phyloP scores from a whole-genome alignment of 2,329 filamentous ascomycete species.

The Reticulascus tulasneorum region DNA sequence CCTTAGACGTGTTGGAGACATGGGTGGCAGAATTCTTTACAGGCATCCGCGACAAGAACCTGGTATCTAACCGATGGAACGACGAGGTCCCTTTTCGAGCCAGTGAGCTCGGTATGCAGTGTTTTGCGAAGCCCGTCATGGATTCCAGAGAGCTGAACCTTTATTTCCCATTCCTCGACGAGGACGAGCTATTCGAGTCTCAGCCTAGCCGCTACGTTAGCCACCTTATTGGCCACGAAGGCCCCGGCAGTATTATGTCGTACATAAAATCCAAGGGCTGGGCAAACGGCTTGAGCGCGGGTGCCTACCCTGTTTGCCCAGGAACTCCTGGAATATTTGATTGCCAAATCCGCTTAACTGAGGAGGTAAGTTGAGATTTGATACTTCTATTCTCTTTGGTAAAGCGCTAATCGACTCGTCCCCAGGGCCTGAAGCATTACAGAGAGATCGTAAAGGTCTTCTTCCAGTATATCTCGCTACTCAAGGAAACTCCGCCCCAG shows the following conservation, averaged over 20 bases:
- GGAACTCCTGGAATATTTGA: conserved; percentile 75
- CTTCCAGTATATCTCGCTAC: conserved; percentile 87
- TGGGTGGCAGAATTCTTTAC: conserved; percentile 86
- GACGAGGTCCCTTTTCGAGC: conserved; percentile 46
- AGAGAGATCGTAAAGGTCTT: conserved; percentile 76
- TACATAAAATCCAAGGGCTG: conserved; percentile 88
- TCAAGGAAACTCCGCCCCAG: conserved; percentile 75
- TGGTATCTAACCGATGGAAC: conserved; percentile 57
- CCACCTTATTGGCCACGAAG: conserved; percentile 88
- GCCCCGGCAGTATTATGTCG: conserved; percentile 85
- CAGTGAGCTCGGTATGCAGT: conserved; percentile 58
- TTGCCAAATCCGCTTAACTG: conserved; percentile 73
- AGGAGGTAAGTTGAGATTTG: conserved; percentile 56
- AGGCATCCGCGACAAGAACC: conserved; percentile 74
- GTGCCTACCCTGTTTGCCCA: conserved; percentile 70
- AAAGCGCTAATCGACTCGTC: conserved; percentile 6
- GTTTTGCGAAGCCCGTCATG: conserved; percentile 89
- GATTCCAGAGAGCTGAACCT: conserved; percentile 77
- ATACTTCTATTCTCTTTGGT: background rate
- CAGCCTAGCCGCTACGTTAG: conserved; percentile 83
- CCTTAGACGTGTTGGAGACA: conserved; percentile 73
- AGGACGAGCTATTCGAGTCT: conserved; percentile 72
- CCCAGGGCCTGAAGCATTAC: conserved; percentile 68
- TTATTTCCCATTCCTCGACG: conserved; percentile 80
- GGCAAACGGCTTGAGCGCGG: conserved; percentile 79